Conservation (phyloP, 2,329 filamentous ascomycete genomes). For the Cryphonectria naterciae region DNA sequence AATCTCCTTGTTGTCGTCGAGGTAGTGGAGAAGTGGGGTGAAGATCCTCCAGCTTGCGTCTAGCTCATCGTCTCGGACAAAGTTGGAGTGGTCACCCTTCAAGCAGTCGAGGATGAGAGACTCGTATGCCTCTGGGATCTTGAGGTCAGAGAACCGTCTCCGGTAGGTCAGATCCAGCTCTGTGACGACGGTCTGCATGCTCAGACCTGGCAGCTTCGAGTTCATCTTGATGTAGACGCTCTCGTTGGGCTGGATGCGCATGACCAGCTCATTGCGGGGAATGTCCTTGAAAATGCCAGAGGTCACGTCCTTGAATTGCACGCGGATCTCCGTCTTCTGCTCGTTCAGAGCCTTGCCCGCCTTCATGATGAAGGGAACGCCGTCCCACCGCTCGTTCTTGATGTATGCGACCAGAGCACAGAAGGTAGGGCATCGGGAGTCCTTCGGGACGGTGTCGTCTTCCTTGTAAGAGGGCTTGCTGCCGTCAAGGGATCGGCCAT, state of each 20-base stretch:
- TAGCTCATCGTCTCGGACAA: constrained; percentile 94
- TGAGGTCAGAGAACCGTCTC: constrained; percentile 96
- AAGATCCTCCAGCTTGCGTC: constrained; percentile 99
- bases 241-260: constrained; percentile 99
- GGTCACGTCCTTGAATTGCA: constrained; percentile 99
- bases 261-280: constrained; percentile 97
- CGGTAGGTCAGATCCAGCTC: constrained; percentile 98
- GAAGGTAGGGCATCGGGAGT: constrained; percentile 97
- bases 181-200: constrained; percentile 99
- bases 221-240: constrained; percentile 99
- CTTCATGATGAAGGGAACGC: constrained; percentile 99
- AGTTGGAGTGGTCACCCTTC: constrained; percentile 99
- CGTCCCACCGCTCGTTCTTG: constrained; percentile 99
- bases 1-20: constrained; percentile 99
- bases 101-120: constrained; percentile 95
- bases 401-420: constrained; percentile 97
- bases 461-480: constrained; percentile 98
- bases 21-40: constrained; percentile 94
- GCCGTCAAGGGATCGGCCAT: constrained; percentile 93
- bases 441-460: constrained; percentile 96
- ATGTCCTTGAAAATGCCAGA: constrained; percentile 99
- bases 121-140: constrained; percentile 99
- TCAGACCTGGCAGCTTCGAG: constrained; percentile 96
- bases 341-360: constrained; percentile 98
- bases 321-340: constrained; percentile 99